Percentiles rank a stretch among this genome's conserved stretches.
Evolutionary conservation across 2,329 filamentous ascomycete species (phyloP).

Genomic region (Rutstroemia sydowiana): DNA sequence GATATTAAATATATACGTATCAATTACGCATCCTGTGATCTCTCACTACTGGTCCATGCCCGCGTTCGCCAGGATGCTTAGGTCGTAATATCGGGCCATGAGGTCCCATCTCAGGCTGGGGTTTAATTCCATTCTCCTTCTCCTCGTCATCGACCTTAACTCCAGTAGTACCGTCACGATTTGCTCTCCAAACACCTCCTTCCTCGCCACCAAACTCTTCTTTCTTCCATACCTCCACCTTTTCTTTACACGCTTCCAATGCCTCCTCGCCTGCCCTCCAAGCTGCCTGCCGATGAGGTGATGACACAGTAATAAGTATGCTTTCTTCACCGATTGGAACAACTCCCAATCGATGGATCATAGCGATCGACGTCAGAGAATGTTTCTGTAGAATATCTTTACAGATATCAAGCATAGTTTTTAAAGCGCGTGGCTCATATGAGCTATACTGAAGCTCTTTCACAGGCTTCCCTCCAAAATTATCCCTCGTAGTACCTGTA

Average conservation of each 20-base stretch:
- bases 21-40: background rate
- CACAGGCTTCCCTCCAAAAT: slow-evolving; percentile 64
- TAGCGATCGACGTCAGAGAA: slow-evolving; percentile 62
- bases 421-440: slow-evolving; percentile 63
- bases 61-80: slow-evolving; percentile 19
- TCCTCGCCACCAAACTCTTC: slow-evolving; percentile 78
- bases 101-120: slow-evolving; percentile 11
- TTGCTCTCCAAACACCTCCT: slow-evolving; percentile 77
- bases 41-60: slow-evolving; percentile 25
- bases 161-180: slow-evolving; percentile 58
- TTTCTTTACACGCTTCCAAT: slow-evolving; percentile 76
- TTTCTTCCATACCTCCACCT: slow-evolving; percentile 91
- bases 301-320: slow-evolving; percentile 79
- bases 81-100: slow-evolving; percentile 21
- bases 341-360: slow-evolving; percentile 76
- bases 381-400: slow-evolving; percentile 51
- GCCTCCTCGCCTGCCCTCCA: slow-evolving; percentile 88
- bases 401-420: slow-evolving; percentile 60
- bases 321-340: slow-evolving; percentile 92
- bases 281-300: slow-evolving; percentile 74
- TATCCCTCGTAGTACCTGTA: slow-evolving; percentile 68
- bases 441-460: slow-evolving; percentile 68
- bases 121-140: slow-evolving; percentile 10
- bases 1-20: background rate
- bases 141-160: slow-evolving; percentile 14